Conservation (phyloP, 495 filamentous ascomycete species). For the Aspergillus saccharolyticus region DNA sequence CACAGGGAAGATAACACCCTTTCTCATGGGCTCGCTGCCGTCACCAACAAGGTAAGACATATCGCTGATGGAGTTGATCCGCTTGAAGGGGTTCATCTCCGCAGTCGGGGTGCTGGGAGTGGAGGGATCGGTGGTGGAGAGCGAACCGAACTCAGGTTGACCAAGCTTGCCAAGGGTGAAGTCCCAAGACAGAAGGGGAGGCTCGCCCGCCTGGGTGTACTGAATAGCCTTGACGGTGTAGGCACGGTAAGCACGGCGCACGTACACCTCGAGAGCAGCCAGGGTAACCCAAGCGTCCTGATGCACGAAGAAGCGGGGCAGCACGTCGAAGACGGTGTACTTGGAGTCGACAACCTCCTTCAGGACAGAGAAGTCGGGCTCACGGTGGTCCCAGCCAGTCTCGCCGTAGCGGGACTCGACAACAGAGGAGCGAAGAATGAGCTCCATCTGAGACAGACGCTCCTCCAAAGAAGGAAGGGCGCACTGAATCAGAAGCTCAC, state of each 20-base stretch:
- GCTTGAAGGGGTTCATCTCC: constrained; percentile 61
- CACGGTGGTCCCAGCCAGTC: constrained; percentile 93
- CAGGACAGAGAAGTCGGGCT: constrained; percentile 78
- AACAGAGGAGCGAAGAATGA: constrained; percentile 95
- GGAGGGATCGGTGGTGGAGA: constrained; percentile 70
- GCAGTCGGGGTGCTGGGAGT: constrained; percentile 77
- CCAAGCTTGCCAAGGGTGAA: constrained; percentile 90
- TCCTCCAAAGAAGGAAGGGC: constrained; percentile 94
- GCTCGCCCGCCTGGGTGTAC: constrained; percentile 74
- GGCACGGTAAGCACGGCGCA: constrained; percentile 93
- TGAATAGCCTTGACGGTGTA: constrained; percentile 84
- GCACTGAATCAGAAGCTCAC: constrained; percentile 94
- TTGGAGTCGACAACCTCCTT: constrained; percentile 98
- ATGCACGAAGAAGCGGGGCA: constrained; percentile 91
- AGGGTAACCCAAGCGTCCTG: constrained; percentile 91
- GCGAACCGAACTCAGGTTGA: constrained; percentile 76
- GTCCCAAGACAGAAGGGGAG: constrained; percentile 88
- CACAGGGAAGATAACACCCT: constrained; percentile 91
- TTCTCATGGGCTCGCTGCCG: constrained; percentile 71
- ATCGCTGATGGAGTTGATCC: constrained; percentile 91
- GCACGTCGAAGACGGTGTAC: constrained; percentile 95
- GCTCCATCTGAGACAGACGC: constrained; percentile 93
- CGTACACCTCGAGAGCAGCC: constrained; percentile 91
- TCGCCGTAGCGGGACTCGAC: constrained; percentile 95
- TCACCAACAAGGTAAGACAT: constrained; percentile 78